Base-by-base conservation (phyloP, 805 yeast species). In the Kodamaea kaohsiungensis region DNA sequence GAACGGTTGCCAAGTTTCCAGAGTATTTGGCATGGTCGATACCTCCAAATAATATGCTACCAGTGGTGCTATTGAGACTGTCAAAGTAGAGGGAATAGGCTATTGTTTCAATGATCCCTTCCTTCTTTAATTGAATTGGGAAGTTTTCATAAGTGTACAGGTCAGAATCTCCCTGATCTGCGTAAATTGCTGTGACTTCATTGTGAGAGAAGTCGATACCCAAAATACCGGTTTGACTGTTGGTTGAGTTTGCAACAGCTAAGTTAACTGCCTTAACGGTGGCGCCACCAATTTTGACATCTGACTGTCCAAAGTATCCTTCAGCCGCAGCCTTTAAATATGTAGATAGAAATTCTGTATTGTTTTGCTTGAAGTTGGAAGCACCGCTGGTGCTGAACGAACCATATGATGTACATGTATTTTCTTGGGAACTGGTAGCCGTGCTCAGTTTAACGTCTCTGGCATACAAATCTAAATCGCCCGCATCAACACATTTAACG, bases 131-230 rank as follows among this genome's bases (percentile, higher is more conserved):
- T 52, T 67, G 71, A 19, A 67, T 33, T 9, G 79, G 79, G 40
- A 75, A 64, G 61, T 76, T 76, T 58, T 71, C 73, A 60, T 76
- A 76, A 15, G 68, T 68, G 54, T 59, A 54, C 35, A 54, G 47
- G 33, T 55, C 46, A 17, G 35, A n/a, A n/a, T n/a, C n/a, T n/a
- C n/a, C n/a, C n/a, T n/a, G n/a, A n/a, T n/a, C n/a, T n/a, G n/a
- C n/a, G n/a, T n/a, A n/a, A n/a, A n/a, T 46, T 2, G 55, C 56
- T 0, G 93, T 87, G 4, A 82, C 75, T 67, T 91, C 96, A 52
- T 88, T 75, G 12, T 84, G 88, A 4, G 82, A 71, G 48, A 87
- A 75, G 9, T 93, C 93, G 57, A 89, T 82, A 22, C 92, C 91
- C 43, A 89, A 69, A 22, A 89, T 93, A 53, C 96, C 93, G 18